Conservation (phyloP, 495 filamentous ascomycete genomes). For the Pyronema omphalodes region DNA sequence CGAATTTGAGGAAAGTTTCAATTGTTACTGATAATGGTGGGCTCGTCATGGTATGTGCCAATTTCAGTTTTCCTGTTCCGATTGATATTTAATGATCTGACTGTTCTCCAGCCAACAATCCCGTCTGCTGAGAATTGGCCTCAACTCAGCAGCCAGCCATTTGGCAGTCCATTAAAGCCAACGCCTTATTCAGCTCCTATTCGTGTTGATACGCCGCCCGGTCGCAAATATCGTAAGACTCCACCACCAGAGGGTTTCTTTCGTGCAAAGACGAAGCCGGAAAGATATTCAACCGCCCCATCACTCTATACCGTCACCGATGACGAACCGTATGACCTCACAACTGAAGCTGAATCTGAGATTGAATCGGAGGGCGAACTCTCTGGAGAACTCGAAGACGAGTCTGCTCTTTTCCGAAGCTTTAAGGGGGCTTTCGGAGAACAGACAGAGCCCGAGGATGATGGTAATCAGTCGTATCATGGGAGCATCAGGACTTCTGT, state of each 20-base stretch:
- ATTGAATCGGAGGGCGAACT: neutral
- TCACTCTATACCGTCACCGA: neutral
- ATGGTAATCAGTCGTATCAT: neutral
- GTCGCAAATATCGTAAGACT: conserved; percentile 1
- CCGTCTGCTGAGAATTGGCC: neutral
- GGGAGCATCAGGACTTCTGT: neutral
- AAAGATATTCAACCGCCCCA: neutral
- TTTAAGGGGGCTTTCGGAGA: too few relatives aligned
- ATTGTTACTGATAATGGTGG: neutral
- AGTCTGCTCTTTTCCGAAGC: neutral
- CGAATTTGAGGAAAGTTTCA: neutral
- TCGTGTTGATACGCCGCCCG: neutral
- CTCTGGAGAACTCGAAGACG: neutral
- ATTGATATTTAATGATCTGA: neutral
- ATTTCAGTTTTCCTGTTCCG: neutral
- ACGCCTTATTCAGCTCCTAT: neutral
- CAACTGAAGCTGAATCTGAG: neutral
- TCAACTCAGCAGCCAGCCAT: too few relatives aligned
- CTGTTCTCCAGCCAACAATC: neutral
- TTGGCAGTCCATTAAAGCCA: neutral
- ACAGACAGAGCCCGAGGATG: neutral
- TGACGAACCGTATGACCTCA: neutral
- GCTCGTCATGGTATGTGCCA: neutral
- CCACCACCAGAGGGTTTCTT: conserved; percentile 1
- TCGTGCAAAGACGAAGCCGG: neutral